Evolutionary conservation across 306 rosid species (phyloP).

Genomic region (Quercus wislizeni): DNA sequence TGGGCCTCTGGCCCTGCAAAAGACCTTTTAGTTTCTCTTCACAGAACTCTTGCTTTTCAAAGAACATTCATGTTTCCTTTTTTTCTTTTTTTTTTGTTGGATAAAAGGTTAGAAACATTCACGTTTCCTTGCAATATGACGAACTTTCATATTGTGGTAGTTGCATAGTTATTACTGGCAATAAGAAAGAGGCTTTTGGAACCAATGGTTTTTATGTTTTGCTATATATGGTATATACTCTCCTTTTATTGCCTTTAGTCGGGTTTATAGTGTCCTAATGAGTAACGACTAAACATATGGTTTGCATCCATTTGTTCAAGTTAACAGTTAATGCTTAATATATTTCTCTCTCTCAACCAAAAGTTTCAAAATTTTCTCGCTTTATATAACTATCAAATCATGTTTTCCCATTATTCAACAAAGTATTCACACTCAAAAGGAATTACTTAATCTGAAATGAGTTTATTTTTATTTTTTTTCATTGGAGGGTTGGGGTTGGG

Average conservation of each 20-base stretch:
- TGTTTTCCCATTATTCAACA: no score
- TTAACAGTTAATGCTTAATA: no score
- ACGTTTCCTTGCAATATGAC: slow-evolving; percentile 24
- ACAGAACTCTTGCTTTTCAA: not conserved
- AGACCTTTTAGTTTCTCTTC: slow-evolving; percentile 19
- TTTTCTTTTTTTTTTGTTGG: no score
- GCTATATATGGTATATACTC: not conserved
- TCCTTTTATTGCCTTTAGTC: slow-evolving; percentile 17
- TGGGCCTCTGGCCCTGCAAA: slow-evolving; percentile 27
- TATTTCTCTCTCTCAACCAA: no score
- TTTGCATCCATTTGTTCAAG: no score
- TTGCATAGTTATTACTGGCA: slow-evolving; percentile 13
- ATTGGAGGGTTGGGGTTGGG: no score
- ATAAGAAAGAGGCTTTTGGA: slow-evolving; percentile 12
- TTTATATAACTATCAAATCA: no score
- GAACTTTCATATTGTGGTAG: slow-evolving; percentile 4
- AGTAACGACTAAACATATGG: no score
- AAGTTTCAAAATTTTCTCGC: no score
- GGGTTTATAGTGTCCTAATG: not conserved
- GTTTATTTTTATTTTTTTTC: no score
- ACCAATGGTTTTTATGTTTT: not conserved
- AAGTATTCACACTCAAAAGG: no score
- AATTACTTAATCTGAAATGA: no score
- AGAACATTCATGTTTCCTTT: slow-evolving; percentile 14
- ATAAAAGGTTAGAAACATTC: not conserved